These are phyloP conservation scores for Euphrasia arctica DNA, from an alignment of 305 asterid species.

Conservation along the genomic window DNA sequence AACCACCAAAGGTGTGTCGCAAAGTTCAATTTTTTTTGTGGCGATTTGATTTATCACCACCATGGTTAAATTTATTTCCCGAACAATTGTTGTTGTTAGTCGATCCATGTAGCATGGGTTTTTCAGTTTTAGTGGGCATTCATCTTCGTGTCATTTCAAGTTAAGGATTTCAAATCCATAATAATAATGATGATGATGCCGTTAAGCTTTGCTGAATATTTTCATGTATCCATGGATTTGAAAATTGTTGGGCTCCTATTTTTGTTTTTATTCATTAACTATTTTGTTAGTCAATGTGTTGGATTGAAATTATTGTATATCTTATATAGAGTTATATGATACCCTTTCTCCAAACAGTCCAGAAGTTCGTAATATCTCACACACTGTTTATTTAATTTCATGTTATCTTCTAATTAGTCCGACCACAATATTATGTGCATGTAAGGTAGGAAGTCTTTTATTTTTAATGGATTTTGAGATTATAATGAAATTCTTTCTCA, in stretches of 20 bases:
- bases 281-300: not conserved
- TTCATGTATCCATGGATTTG: not conserved
- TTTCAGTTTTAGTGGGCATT: not conserved
- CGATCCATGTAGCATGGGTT: not conserved
- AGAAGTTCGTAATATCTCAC: conserved; percentile 3
- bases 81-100: not conserved
- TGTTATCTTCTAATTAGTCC: not conserved
- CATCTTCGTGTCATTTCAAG: too few relatives aligned
- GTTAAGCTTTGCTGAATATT: too few relatives aligned
- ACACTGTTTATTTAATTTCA: not conserved
- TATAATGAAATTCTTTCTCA: not conserved
- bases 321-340: not conserved
- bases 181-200: not conserved
- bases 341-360: not conserved
- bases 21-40: not conserved
- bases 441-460: not conserved
- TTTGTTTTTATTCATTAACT: not conserved
- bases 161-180: too few relatives aligned
- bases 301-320: not conserved
- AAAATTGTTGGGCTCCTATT: not conserved
- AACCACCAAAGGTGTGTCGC: conserved; percentile 61
- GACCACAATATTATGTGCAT: not conserved
- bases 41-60: not conserved
- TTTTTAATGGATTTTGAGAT: not conserved
- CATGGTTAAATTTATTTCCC: not conserved